Conservation (phyloP, 495 filamentous ascomycete genomes). For the Neurospora sp. region DNA sequence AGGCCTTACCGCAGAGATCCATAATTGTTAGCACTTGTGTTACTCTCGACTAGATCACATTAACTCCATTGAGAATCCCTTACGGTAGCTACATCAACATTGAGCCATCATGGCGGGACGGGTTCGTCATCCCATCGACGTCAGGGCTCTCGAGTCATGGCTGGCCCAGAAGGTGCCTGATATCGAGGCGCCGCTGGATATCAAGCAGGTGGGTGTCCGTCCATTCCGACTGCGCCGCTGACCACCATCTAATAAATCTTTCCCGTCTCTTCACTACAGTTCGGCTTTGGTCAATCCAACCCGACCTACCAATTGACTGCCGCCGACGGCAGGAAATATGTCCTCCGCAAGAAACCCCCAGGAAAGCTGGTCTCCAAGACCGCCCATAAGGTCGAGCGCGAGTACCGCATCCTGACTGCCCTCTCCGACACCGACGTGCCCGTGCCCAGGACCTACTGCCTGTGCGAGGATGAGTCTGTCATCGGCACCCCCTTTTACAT, state of each 20-base stretch:
- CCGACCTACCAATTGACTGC: slow-evolving; percentile 86
- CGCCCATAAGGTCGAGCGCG: slow-evolving; percentile 91
- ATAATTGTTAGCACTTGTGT: not conserved
- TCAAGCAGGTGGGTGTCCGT: slow-evolving; percentile 66
- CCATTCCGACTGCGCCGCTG: not conserved
- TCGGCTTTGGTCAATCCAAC: slow-evolving; percentile 94
- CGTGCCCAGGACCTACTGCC: slow-evolving; percentile 71
- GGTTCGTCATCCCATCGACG: slow-evolving; percentile 81
- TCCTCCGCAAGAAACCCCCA: slow-evolving; percentile 92
- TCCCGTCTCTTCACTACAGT: slow-evolving; percentile 41
- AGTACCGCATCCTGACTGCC: slow-evolving; percentile 83
- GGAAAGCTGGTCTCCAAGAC: slow-evolving; percentile 85
- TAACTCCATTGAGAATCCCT: not conserved
- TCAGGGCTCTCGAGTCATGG: slow-evolving; percentile 66
- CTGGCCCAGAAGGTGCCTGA: slow-evolving; percentile 63
- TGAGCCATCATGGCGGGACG: slow-evolving; percentile 63
- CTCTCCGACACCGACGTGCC: slow-evolving; percentile 72
- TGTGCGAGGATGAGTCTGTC: slow-evolving; percentile 71
- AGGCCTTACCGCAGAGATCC: not conserved
- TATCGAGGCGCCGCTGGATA: slow-evolving; percentile 69
- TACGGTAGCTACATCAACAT: not conserved
- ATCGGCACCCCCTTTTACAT: slow-evolving; percentile 92
- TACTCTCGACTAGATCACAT: not conserved
- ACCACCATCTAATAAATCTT: not conserved
- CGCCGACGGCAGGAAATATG: slow-evolving; percentile 56